Base-by-base conservation (phyloP, 345 rosid species). In the Cardiospermum halicacabum region DNA sequence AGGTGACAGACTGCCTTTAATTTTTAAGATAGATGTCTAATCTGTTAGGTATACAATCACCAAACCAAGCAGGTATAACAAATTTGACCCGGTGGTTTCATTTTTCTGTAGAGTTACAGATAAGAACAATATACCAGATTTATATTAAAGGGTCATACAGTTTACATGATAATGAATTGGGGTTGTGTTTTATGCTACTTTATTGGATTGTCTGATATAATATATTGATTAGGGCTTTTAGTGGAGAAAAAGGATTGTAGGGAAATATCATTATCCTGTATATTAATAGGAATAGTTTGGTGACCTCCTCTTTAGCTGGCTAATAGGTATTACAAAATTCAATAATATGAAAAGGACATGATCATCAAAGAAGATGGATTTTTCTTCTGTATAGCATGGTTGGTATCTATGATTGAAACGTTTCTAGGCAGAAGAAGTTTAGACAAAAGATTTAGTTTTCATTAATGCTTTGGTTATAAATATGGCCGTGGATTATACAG, bases 401-500 rank as follows among this genome's bases (percentile, higher is more conserved):
- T 58, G 78, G 72, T 15, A 18, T 42, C 60, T 70, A 72, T 72
- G 70, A 62, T 60, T 67, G n/a, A 58, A 37, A 74, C 49, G 68
- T 66, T 5, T 25, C 51, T 34, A 56, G 58, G 27, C 8, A 55
- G 19, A n/a, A n/a, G n/a, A n/a, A 57, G 60, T 65, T 31, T 58
- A 67, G 53, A 37, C 62, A 48, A 27, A n/a, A 62, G 18, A 18
- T 9, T 45, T 67, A 69, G 6, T 58, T 53, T 60, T 76, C 74
- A 32, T 40, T 56, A 48, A 12, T 49, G 28, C 26, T 62, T 49
- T 45, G 2, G 12, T 40, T 13, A 43, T 54, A 1, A n/a, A n/a
- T 26, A 32, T 58, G 69, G 76, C 4, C 59, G 49, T 68, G 79
- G 70, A 54, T 45, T 69, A 3, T 59, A 70, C 77, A 77, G 74